Percentiles rank a stretch among this genome's conserved stretches.
These are phyloP conservation scores for Ogataea nitratoaversa DNA, from an alignment of 805 yeast species.

Conservation along the genomic window DNA sequence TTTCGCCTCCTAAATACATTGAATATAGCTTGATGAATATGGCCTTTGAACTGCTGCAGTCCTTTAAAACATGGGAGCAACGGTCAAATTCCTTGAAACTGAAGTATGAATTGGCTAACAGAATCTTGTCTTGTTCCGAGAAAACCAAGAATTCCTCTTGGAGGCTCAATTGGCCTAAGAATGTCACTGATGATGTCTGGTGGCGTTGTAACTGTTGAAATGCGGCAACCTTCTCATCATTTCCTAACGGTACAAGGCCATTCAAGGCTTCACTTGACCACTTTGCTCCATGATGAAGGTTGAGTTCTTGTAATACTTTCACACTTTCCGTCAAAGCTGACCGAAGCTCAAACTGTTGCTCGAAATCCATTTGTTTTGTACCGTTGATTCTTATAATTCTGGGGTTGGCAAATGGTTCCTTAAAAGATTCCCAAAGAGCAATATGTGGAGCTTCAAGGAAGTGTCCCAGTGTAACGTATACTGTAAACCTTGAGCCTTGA, in stretches of 20 bases:
- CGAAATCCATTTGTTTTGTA: slow-evolving; percentile 24
- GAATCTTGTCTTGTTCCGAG: slow-evolving; percentile 41
- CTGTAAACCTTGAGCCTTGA: too few relatives aligned
- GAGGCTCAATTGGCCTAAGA: slow-evolving; percentile 8
- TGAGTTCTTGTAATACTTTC: slow-evolving; percentile 46
- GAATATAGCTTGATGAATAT: slow-evolving; percentile 67
- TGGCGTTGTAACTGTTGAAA: slow-evolving; percentile 16
- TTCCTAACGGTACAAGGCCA: slow-evolving; percentile 41
- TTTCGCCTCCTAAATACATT: slow-evolving; percentile 72
- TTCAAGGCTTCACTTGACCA: slow-evolving; percentile 81
- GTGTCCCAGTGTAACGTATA: too few relatives aligned
- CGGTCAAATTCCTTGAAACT: slow-evolving; percentile 83
- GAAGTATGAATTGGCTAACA: slow-evolving; percentile 70
- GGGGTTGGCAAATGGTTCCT: too few relatives aligned
- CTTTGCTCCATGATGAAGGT: slow-evolving; percentile 67
- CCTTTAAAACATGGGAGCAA: slow-evolving; percentile 55
- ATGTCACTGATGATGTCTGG: slow-evolving; percentile 7
- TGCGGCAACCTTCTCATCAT: slow-evolving; percentile 18
- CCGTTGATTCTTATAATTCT: too few relatives aligned
- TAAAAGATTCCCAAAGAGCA: too few relatives aligned
- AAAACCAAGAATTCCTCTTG: slow-evolving; percentile 24
- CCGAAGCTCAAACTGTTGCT: slow-evolving; percentile 23
- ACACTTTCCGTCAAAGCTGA: slow-evolving; percentile 37
- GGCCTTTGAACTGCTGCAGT: slow-evolving; percentile 47
- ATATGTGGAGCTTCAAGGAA: too few relatives aligned